phyloP scores from a whole-genome alignment of 495 filamentous ascomycete genomes.

The Penicillium cinerascens region DNA sequence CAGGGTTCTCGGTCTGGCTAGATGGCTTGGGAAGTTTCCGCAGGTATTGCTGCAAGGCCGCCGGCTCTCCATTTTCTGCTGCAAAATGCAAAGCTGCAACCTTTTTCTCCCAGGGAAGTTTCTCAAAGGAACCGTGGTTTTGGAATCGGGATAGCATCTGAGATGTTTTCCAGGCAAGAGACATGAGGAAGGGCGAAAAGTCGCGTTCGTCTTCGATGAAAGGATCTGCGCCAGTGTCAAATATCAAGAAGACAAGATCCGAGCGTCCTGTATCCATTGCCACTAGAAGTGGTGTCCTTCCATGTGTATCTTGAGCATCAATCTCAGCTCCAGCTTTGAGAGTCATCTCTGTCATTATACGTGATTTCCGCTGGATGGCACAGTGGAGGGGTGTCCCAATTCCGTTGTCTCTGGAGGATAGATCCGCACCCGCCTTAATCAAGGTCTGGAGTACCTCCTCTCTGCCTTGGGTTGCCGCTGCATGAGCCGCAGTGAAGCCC shows the following conservation, averaged over 20 bases:
- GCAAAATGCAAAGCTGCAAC: slow-evolving; percentile 2
- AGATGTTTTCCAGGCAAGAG: slow-evolving; percentile 2
- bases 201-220: slow-evolving; percentile 9
- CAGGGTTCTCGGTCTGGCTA: not conserved
- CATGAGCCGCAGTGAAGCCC: slow-evolving; percentile 17
- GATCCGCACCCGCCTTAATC: slow-evolving; percentile 1
- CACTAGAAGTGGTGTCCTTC: slow-evolving; percentile 28
- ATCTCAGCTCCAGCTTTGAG: slow-evolving; percentile 14
- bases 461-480: slow-evolving; percentile 14
- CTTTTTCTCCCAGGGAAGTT: not conserved
- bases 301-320: slow-evolving; percentile 14
- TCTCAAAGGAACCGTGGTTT: not conserved
- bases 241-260: slow-evolving; percentile 23
- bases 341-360: slow-evolving; percentile 4
- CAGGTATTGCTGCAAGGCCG: not conserved
- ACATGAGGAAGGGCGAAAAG: slow-evolving; percentile 10
- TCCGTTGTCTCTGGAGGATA: slow-evolving; percentile 3
- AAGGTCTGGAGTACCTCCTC: slow-evolving; percentile 11
- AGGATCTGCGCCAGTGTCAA: slow-evolving; percentile 26
- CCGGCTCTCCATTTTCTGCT: not conserved
- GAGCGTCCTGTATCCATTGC: slow-evolving; percentile 31
- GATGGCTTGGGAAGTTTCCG: not conserved
- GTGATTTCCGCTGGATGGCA: slow-evolving; percentile 5
- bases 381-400: slow-evolving; percentile 10
- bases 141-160: slow-evolving; percentile 5